Base-by-base conservation (phyloP, 2,329 filamentous ascomycete species). In the Stemphylium lycopersici region DNA sequence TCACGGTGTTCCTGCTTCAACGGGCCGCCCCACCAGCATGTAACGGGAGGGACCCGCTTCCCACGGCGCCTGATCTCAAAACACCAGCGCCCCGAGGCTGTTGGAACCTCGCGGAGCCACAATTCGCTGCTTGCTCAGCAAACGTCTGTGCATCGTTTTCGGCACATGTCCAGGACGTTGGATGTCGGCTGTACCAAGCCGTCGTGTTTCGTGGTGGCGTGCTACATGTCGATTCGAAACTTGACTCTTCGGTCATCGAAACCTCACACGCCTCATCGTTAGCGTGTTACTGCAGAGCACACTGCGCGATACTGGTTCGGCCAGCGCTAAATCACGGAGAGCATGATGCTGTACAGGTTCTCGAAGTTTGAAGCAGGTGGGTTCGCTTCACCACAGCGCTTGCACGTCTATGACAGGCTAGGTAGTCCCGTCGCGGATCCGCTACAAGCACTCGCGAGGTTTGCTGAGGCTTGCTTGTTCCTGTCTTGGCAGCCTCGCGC, bases 211-310 rank as follows among this genome's bases (percentile, higher is more conserved):
- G 59, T 32, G 26, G 44, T 60, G 58, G 48, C 63, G 53, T 61
- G 55, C 58, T 56, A 22, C 39, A 15, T 44, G 37, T 45, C 45
- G 55, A 59, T 67, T 66, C 65, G 65, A 67, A 67, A 67, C 65
- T 55, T 59, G 56, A 57, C 54, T 42, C 53, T 54, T 43, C 52
- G 41, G 47, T 42, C 42, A 39, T 54, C 56, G 60, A 66, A 66
- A 68, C 65, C 49, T 54, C 53, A 38, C 36, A 36, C 39, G 59
- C 57, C 45, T 63, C 60, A 63, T 46, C 38, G 31, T 45, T 54
- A 39, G 55, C 50, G 54, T 45, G 26, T 48, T 48, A 44, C 31
- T 16, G 24, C 46, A 34, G 18, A 31, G 41, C 39, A 39, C 32
- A 49, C 42, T 38, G 39, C 20, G 13, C 46, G 12, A 34, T 46